Evolutionary conservation across 1,284 basidiomycete species (phyloP), one percentile per base, ranked within the genome.

Genomic region (Leucoagaricus sp.): DNA sequence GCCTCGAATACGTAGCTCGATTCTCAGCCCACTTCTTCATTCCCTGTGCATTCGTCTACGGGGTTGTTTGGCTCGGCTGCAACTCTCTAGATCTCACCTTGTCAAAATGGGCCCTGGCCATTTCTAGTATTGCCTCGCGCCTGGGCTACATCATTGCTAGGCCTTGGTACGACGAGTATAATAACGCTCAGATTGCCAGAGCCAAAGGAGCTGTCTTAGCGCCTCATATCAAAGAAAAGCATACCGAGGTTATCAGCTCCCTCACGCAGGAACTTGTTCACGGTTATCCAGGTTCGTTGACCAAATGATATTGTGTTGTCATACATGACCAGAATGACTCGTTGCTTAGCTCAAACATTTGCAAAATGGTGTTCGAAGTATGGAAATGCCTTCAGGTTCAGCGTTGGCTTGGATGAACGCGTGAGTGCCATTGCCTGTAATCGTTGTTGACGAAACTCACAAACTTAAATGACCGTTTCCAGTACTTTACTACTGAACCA

Each of bases 401-500:
- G n/a, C 17, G 17, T 34, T 23, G 48, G 48, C 6, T 13, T 38
- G 8, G 33, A 34, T 36, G 31, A 36, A 49, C 29, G 31, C 7
- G 48, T 49, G n/a, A 38, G 41, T 55, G 12, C 40, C 34, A 15
- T 19, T 25, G 15, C 9, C 7, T 49, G 6, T 44, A 5, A 23
- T 9, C 13, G 5, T n/a, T 38, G 3, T 19, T 15, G 4, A 15
- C 9, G 28, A 23, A 36, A 19, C 44, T 36, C 12, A 31, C 38
- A 40, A 19, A n/a, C 7, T 40, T 19, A n/a, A 13, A 4, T 4
- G 5, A 15, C 19, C 42, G 36, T 25, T n/a, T 49, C 4, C 45
- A 78, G 76, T 65, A 75, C 49, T 64, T 76, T 47, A 78, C 76
- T 0, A 59, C 63, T 13, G 76, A 79, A 55, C 77, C 75, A 6